phyloP scores from a whole-genome alignment of 2,329 filamentous ascomycete genomes.

The Hymenoscyphus fraxineus region DNA sequence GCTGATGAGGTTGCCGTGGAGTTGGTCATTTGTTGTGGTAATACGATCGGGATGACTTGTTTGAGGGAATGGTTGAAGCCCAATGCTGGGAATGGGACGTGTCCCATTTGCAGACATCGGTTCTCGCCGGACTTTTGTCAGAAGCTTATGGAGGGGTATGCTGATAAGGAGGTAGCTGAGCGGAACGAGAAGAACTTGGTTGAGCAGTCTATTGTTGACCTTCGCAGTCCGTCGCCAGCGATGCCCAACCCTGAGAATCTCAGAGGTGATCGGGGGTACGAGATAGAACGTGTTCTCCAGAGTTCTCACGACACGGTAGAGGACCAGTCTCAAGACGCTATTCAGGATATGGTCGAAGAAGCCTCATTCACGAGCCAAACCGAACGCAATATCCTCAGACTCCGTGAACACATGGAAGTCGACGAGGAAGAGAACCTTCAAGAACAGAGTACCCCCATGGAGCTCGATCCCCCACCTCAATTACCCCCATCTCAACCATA shows the following conservation, averaged over 20 bases:
- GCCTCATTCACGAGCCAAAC: not conserved
- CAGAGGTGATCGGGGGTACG: not conserved
- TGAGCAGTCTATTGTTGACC: not conserved
- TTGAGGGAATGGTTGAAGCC: conserved; percentile 20
- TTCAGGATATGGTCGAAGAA: not conserved
- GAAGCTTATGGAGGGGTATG: conserved; percentile 13
- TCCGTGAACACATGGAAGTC: not conserved
- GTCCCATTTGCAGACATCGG: conserved; percentile 21
- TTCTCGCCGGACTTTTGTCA: conserved; percentile 17
- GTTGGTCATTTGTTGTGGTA: conserved; percentile 25
- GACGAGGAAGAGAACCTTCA: not conserved
- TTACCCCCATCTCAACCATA: not conserved
- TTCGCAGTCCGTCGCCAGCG: not conserved
- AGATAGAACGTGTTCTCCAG: not conserved
- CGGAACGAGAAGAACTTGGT: not conserved
- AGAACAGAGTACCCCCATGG: not conserved
- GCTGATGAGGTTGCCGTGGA: conserved; percentile 16
- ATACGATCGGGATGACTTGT: conserved; percentile 23
- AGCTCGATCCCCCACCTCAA: not conserved
- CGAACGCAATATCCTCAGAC: not conserved
- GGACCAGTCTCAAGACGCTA: not conserved
- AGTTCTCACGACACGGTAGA: not conserved
- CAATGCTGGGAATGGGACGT: conserved; percentile 5
- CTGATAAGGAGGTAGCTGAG: conserved; percentile 6
- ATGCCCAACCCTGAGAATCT: not conserved